Percentiles rank a stretch among this genome's conserved stretches.
Conservation (phyloP, 345 rosid species). For the Eucalyptus paniculata region DNA sequence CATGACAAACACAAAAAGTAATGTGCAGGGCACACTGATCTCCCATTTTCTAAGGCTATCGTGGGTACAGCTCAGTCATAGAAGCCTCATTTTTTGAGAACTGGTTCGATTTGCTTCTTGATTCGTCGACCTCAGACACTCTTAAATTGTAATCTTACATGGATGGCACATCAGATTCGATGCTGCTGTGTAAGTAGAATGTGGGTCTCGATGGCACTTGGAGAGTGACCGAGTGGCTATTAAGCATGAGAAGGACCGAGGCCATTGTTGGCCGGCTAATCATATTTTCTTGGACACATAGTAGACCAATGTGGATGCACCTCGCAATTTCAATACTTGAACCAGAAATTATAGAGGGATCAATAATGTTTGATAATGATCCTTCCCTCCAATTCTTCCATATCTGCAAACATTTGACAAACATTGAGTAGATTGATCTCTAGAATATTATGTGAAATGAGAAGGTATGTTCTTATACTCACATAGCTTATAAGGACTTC, state of each 20-base stretch:
- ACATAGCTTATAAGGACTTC: constrained; percentile 23
- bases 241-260: constrained; percentile 31
- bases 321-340: constrained; percentile 21
- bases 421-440: neutral
- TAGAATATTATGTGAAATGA: neutral
- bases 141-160: neutral
- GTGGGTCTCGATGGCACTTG: constrained; percentile 29
- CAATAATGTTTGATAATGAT: constrained; percentile 7
- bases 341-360: constrained; percentile 10
- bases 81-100: neutral
- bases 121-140: neutral
- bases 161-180: neutral
- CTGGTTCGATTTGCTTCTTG: neutral
- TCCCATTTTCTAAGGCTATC: neutral
- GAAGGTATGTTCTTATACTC: neutral
- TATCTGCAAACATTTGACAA: constrained; percentile 6
- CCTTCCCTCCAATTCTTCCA: constrained; percentile 54
- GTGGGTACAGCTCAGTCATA: neutral
- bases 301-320: constrained; percentile 44
- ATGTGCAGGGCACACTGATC: neutral
- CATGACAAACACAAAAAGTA: neutral
- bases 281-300: constrained; percentile 42
- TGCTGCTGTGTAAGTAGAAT: neutral
- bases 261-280: constrained; percentile 37
- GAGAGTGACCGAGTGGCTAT: constrained; percentile 19